phyloP scores from a whole-genome alignment of 345 rosid genomes.

The Syzygium jambos region DNA sequence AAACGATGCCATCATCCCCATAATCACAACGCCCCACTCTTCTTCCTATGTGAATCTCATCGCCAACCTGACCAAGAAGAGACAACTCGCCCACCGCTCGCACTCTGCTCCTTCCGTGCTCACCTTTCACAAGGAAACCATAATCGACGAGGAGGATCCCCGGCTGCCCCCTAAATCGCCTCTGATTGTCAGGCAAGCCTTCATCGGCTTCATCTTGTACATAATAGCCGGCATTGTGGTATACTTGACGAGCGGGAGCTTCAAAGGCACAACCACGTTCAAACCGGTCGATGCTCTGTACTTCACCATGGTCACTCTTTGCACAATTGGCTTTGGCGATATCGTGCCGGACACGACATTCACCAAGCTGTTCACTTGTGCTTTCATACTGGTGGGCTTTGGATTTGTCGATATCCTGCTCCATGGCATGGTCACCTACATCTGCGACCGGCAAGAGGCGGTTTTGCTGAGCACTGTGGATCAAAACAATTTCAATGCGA shows the following conservation, averaged over 20 bases:
- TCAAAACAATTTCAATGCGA: conserved; percentile 32
- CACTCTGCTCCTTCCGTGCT: conserved; percentile 55
- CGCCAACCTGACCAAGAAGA: conserved; percentile 32
- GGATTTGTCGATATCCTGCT: conserved; percentile 58
- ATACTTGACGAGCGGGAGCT: conserved; percentile 19
- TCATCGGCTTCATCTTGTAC: conserved; percentile 39
- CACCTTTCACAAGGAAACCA: conserved; percentile 21
- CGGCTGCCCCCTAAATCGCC: conserved; percentile 16
- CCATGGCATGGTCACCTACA: conserved; percentile 47
- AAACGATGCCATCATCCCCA: conserved; percentile 21
- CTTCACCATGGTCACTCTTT: conserved; percentile 55
- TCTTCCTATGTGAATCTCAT: conserved; percentile 32
- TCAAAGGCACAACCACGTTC: conserved; percentile 30
- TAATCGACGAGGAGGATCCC: conserved; percentile 11
- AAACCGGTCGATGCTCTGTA: conserved; percentile 55
- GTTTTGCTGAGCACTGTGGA: conserved; percentile 44
- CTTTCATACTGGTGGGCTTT: conserved; percentile 47
- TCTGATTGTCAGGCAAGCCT: conserved; percentile 41
- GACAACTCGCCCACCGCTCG: conserved; percentile 25
- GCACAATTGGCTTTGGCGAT: conserved; percentile 68
- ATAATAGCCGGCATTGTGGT: conserved; percentile 20
- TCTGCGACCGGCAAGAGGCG: conserved; percentile 55
- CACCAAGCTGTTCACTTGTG: conserved; percentile 50
- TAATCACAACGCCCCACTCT: conserved; percentile 20
- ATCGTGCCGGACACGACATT: conserved; percentile 50